A percentile compares a stretch with the other conserved stretches of the same genome.
Conservation (phyloP, 371 early-diverging fungal species). For the Umbelopsis sp. region DNA sequence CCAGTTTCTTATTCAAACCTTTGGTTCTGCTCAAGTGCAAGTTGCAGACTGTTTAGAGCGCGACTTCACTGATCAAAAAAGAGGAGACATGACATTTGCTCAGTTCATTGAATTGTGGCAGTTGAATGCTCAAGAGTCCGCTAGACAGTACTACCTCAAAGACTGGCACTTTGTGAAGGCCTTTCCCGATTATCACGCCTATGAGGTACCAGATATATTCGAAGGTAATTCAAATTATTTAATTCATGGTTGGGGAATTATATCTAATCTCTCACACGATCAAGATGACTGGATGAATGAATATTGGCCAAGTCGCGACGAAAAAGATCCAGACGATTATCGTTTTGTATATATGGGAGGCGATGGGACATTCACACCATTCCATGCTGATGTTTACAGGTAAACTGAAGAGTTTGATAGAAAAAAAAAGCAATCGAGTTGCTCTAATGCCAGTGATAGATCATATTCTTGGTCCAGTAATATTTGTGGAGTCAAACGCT, state of each 20-base stretch:
- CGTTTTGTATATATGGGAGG: slow-evolving; percentile 77
- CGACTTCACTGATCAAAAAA: slow-evolving; percentile 65
- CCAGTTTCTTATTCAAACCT: slow-evolving; percentile 33
- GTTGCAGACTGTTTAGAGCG: slow-evolving; percentile 63
- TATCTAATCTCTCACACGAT: neutral
- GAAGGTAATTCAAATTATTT: slow-evolving; percentile 37
- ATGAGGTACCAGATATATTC: slow-evolving; percentile 56
- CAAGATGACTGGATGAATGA: slow-evolving; percentile 79
- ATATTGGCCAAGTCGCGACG: slow-evolving; percentile 51
- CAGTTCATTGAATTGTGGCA: slow-evolving; percentile 60
- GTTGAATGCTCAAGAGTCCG: slow-evolving; percentile 20
- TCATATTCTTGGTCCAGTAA: slow-evolving; percentile 84
- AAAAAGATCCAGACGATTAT: slow-evolving; percentile 64
- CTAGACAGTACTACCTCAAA: slow-evolving; percentile 61
- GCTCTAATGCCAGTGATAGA: slow-evolving; percentile 24
- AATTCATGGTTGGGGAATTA: neutral
- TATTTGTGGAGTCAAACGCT: slow-evolving; percentile 72
- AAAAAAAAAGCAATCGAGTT: neutral
- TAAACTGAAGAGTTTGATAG: slow-evolving; percentile 17
- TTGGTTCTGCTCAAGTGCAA: slow-evolving; percentile 45
- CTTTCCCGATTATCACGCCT: slow-evolving; percentile 51
- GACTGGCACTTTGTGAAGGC: slow-evolving; percentile 71
- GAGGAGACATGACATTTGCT: slow-evolving; percentile 55
- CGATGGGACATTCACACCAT: slow-evolving; percentile 73
- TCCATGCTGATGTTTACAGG: slow-evolving; percentile 78